Evolutionary conservation across 257 asterid genomes (phyloP), one percentile per base, ranked within the genome.

Genomic region (Forsythia suspensa): DNA sequence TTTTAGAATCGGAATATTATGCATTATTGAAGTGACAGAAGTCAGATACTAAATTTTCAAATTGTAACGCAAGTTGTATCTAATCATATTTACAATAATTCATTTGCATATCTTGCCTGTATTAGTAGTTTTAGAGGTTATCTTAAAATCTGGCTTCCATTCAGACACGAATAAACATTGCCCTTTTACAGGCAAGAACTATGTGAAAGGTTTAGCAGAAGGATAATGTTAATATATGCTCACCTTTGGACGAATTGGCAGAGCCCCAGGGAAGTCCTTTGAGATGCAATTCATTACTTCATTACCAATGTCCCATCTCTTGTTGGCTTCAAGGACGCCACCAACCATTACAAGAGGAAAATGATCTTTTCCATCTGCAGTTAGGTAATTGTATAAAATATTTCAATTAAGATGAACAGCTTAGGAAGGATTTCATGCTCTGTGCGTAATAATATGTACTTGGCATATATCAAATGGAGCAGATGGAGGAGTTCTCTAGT

Each of bases 271-370:
- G 78, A 91, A 93, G 80, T 91, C 95, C 79, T 87, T 87, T 77
- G 86, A 72, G 55, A 91, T 86, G 80, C 89, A 85, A 67, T 82
- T 84, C 11, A 87, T 88, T 6, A 93, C 97, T 88, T 91, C 93
- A 42, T 86, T 88, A 38, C 98, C 93, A 24, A 91, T 91, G 82
- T 93, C 95, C 97, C 96, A 91, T 86, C 87, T 88, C 76, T 80
- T 87, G 78, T 93, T 93, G 76, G 93, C 90, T 77, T 90, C 93
- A 20, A 93, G 98, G 82, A 93, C 92, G 36, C 87, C 89, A 37
- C 98, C 98, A 72, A 91, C 97, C 97, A 93, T 84, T 18, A 93
- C 98, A 20, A 93, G 96, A 70, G 96, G 93, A 84, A 93, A 93
- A 3, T 85, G 76, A 70, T 83, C 93, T 38, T 82, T 87, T 70